Evolutionary conservation across 345 rosid genomes (phyloP), one percentile per base, ranked within the genome.

Genomic region (Atalantia buxifolia): DNA sequence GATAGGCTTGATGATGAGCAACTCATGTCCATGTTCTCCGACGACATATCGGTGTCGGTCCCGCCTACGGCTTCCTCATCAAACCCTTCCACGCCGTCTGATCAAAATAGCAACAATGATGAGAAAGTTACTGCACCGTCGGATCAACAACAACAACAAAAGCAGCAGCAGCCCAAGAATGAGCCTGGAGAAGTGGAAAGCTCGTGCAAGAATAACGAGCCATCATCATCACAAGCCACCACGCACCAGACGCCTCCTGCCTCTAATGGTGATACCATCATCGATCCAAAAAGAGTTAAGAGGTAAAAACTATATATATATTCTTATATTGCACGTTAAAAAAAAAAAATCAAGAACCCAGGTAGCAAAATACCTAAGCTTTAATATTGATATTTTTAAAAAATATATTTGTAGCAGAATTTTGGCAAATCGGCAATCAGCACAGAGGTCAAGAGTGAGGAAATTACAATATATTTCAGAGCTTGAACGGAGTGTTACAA

Each of bases 391-490:
- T 24, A 64, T 19, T 40, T 35, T 12, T 6, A 14, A 1, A 66
- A 65, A 13, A 7, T 4, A 35, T 33, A 55, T 25, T 9, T 22
- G 69, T 35, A 78, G 69, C 83, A 93, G 92, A 88, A 92, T 92
- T 71, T 76, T 89, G 81, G 92, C 91, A 68, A 92, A 88, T 71
- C 84, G 92, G 59, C 93, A 89, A 79, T 86, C 90, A 7, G 92
- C 94, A 55, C 94, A 94, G 70, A 79, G 93, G 72, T 94, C 94
- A 60, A 82, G 93, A 77, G 93, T 89, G 27, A 87, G 90, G 76
- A 89, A 90, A 79, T 69, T 88, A 66, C 92, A 89, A 76, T 88
- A 91, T 76, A 89, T 87, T 71, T 86, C 88, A 31, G 90, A 83
- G 68, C 93, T 86, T 38, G 94, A 92, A 89, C 84, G 89, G 25